Evolutionary conservation across 148 eudicot genomes (phyloP).

Genomic region (Silene uniflora): DNA sequence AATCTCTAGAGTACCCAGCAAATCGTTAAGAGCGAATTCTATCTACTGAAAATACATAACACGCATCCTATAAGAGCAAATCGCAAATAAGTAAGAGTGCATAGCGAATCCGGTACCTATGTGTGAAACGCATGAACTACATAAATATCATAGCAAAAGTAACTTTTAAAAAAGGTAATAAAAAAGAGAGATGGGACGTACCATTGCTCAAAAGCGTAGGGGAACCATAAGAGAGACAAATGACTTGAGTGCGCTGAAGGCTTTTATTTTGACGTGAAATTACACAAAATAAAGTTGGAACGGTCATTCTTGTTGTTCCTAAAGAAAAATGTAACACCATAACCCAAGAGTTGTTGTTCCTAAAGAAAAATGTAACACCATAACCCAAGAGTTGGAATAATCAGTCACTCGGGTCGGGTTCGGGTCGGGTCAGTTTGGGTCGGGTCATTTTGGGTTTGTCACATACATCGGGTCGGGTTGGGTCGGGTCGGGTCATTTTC

Average conservation of each 20-base stretch:
- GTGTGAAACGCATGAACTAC: conserved; percentile 19
- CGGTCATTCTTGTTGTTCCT: conserved; percentile 8
- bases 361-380: conserved; percentile 15
- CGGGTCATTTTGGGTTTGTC: too few relatives aligned
- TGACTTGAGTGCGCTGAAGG: conserved; percentile 19
- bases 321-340: conserved; percentile 14
- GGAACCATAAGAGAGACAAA: conserved; percentile 16
- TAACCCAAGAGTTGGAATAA: background rate
- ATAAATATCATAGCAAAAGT: conserved; percentile 19
- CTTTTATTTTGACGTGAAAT: conserved; percentile 20
- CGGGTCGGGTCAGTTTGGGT: too few relatives aligned
- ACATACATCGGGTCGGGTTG: too few relatives aligned
- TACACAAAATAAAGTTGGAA: conserved; percentile 12
- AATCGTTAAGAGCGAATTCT: too few relatives aligned
- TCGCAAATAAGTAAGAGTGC: too few relatives aligned
- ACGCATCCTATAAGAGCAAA: too few relatives aligned
- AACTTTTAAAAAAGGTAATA: conserved; percentile 15
- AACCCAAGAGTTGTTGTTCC: conserved; percentile 7
- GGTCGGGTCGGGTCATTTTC: too few relatives aligned
- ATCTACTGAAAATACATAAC: too few relatives aligned
- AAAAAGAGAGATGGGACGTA: conserved; percentile 26
- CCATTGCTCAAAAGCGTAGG: conserved; percentile 19
- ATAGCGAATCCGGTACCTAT: too few relatives aligned
- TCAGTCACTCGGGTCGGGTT: too few relatives aligned
- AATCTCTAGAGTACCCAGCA: too few relatives aligned